Evolutionary conservation across 331 rosid genomes (phyloP).

Genomic region (Cydonia oblonga): DNA sequence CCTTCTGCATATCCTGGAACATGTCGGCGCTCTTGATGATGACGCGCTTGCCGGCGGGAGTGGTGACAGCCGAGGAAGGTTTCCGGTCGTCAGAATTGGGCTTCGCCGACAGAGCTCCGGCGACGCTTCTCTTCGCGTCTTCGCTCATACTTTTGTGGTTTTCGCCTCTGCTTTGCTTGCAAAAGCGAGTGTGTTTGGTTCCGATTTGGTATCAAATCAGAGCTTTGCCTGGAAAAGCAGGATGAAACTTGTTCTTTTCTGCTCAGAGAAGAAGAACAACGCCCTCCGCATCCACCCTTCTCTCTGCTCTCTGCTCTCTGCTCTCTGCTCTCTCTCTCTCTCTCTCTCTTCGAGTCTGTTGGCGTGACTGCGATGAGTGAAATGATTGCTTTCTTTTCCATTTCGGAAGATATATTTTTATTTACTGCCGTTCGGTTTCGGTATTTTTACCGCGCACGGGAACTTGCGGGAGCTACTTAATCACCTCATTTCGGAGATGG

Average conservation of each 20-base stretch:
- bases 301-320: background rate
- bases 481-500: too few relatives aligned
- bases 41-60: slow-evolving; percentile 45
- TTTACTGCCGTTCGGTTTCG: background rate
- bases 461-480: too few relatives aligned
- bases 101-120: slow-evolving; percentile 35
- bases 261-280: background rate
- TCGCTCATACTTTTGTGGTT: slow-evolving; percentile 31
- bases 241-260: background rate
- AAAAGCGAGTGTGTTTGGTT: background rate
- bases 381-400: background rate
- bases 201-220: background rate
- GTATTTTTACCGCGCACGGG: background rate
- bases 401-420: background rate
- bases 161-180: background rate
- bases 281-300: background rate
- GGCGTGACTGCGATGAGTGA: background rate
- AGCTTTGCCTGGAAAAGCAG: background rate
- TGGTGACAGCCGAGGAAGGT: slow-evolving; percentile 33
- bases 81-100: slow-evolving; percentile 59
- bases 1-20: slow-evolving; percentile 83
- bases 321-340: background rate
- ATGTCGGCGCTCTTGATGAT: slow-evolving; percentile 90
- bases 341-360: background rate
- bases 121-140: slow-evolving; percentile 40